These are phyloP conservation scores for Coemansia sp. DNA, from an alignment of 192 early-diverging fungal genomes.

Conservation along the genomic window DNA sequence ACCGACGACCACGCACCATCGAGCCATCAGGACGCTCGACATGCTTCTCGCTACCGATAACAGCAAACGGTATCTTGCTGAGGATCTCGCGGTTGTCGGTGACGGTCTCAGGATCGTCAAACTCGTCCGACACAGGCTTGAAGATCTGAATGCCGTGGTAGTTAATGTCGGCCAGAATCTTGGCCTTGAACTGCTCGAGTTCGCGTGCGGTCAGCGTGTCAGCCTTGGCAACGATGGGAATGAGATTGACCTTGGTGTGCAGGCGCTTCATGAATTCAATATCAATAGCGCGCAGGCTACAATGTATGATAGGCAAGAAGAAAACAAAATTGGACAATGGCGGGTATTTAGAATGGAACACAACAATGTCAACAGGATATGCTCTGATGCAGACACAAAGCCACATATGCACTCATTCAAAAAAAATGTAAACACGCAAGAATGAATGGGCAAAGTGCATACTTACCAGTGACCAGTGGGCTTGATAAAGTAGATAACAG, in stretches of 20 bases:
- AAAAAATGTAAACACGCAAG: neutral
- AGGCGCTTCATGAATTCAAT: conserved; percentile 95
- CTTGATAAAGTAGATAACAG: conserved; percentile 95
- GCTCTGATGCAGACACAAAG: neutral
- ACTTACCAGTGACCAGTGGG: conserved; percentile 85
- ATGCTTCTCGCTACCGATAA: conserved; percentile 88
- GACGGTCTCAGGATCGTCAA: conserved; percentile 78
- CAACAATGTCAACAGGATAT: neutral
- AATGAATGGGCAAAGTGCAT: conserved; percentile 12
- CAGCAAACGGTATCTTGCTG: conserved; percentile 93
- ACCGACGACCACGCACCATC: conserved; percentile 81
- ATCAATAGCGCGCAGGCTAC: conserved; percentile 82
- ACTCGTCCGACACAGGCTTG: conserved; percentile 77
- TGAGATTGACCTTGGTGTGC: conserved; percentile 83
- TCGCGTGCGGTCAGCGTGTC: conserved; percentile 87
- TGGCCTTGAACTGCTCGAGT: conserved; percentile 78
- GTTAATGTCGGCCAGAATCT: conserved; percentile 78
- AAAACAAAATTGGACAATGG: neutral
- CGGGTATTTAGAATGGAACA: neutral
- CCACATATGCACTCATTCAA: neutral
- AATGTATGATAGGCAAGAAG: conserved; percentile 5
- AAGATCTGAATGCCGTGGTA: conserved; percentile 86
- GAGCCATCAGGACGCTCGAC: conserved; percentile 81
- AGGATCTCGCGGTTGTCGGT: conserved; percentile 82
- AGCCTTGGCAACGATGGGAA: conserved; percentile 87